Base-by-base conservation (phyloP, 306 rosid species). In the Rubus parviflorus region DNA sequence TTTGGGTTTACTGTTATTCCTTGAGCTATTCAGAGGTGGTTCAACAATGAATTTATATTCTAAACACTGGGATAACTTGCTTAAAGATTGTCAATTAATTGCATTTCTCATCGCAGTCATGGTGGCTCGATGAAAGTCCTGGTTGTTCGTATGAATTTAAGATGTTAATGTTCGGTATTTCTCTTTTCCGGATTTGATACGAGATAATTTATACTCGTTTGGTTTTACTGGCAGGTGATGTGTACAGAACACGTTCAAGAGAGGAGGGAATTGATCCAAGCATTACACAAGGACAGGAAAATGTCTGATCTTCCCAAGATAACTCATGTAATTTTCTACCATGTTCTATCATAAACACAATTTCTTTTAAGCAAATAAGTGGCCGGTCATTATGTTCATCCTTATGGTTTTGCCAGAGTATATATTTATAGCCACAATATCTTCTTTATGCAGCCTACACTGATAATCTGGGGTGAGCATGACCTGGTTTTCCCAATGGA, bases 381-480 rank as follows among this genome's bases (percentile, higher is more conserved):
- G 35, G 35, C 30, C 30, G 30, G 8, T 6, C 41, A 14, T 62
- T 62, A 30, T 62, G 43, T 14, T 62, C 6, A 62, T 1, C 9
- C 20, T 42, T 20, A 20, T 4, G 61, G 78, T 62, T 82, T 76
- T 69, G 42, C 30, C 4, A 48, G 35, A 58, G 47, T 30, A 40
- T 62, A 83, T 73, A 25, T 54, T 68, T 25, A 30, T 30, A 30
- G 62, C 67, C 62, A 38, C 49, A 43, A 19, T 38, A 69, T 80
- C 49, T 79, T 46, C 19, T 79, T 71, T 61, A 54, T 85, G 84
- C 90, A 95, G 98, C 92, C 92, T 37, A 85, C 97, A 40, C 84
- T 88, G 23, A 79, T 94, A 68, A 78, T 94, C 57, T 94, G 98
- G 97, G 98, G 98, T 81, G 98, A 92, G 77, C 82, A 86, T 47